Base-by-base conservation (phyloP, 306 rosid species). In the Prunus padus region DNA sequence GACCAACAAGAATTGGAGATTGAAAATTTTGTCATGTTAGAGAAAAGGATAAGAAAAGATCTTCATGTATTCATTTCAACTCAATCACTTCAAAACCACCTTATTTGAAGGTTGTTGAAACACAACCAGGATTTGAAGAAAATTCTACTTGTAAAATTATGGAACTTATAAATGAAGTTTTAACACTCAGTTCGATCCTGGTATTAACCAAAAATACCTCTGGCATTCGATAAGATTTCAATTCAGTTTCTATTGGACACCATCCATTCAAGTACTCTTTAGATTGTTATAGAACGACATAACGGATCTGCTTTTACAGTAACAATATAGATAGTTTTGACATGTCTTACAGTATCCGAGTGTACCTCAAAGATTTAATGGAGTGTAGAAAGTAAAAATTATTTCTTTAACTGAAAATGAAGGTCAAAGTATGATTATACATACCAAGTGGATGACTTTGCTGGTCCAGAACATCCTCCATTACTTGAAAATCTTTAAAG, bases 381-480 rank as follows among this genome's bases (percentile, higher is more conserved):
- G 57, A 46, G 72, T 0, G 31, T 67, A 44, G 2, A 67, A 67
- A 14, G 14, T 46, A 14, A 2, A 37, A 67, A 14, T 61, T 8
- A 66, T 42, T 60, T 7, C 16, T 51, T 23, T 5, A 22, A 51
- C 47, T 62, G 70, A 57, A 55, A 56, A 28, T 54, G 8, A 57
- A 67, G 63, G 54, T 57, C 62, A 79, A 57, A 56, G 26, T 3
- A 63, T 37, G 22, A 66, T 10, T 3, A 42, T 40, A 40, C 1
- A 59, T 46, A 82, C 80, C 82, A 47, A 69, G 69, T 3, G 79
- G 67, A 64, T 78, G 50, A 68, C 82, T 65, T 77, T 83, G 86
- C 76, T 80, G 67, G 70, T 81, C 88, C 76, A 84, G 84, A 84
- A 76, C 81, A 66, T 86, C 89, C 45, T 81, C 90, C 97, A 91